Evolutionary conservation across 495 filamentous ascomycete species (phyloP).

Genomic region (Neurospora africana): DNA sequence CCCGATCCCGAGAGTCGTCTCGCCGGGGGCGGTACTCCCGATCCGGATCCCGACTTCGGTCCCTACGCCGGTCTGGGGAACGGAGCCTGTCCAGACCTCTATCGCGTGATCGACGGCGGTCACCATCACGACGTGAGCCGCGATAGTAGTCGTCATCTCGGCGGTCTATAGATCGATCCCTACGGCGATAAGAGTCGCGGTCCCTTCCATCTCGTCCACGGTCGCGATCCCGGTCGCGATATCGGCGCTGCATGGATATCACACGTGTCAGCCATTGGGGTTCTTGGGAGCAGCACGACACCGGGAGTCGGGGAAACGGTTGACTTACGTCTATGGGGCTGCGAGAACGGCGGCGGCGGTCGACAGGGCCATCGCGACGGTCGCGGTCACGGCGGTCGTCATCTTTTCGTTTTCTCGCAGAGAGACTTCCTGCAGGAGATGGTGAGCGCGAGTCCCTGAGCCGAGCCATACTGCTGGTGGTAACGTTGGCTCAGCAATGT

Average conservation of each 20-base stretch:
- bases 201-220: conserved; percentile 45
- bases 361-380: conserved; percentile 38
- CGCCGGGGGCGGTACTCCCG: conserved; percentile 64
- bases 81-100: conserved; percentile 45
- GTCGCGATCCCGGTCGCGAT: conserved; percentile 36
- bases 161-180: conserved; percentile 66
- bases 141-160: conserved; percentile 62
- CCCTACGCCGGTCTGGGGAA: conserved; percentile 27
- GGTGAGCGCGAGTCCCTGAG: conserved; percentile 89
- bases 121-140: conserved; percentile 37
- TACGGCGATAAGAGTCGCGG: conserved; percentile 53
- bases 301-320: background rate
- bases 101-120: conserved; percentile 49
- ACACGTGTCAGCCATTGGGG: conserved; percentile 19
- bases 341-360: conserved; percentile 58
- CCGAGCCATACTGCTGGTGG: conserved; percentile 64
- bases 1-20: conserved; percentile 69
- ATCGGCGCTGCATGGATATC: conserved; percentile 41
- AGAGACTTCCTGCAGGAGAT: conserved; percentile 88
- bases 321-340: conserved; percentile 58
- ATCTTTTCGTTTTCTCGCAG: conserved; percentile 65
- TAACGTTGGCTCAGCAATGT: conserved; percentile 35
- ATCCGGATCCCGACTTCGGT: conserved; percentile 48
- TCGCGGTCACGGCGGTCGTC: conserved; percentile 67
- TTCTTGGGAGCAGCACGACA: conserved; percentile 1